Evolutionary conservation across 2,329 filamentous ascomycete genomes (phyloP), one percentile per base, ranked within the genome.

Genomic region (Claviceps lovelessii): DNA sequence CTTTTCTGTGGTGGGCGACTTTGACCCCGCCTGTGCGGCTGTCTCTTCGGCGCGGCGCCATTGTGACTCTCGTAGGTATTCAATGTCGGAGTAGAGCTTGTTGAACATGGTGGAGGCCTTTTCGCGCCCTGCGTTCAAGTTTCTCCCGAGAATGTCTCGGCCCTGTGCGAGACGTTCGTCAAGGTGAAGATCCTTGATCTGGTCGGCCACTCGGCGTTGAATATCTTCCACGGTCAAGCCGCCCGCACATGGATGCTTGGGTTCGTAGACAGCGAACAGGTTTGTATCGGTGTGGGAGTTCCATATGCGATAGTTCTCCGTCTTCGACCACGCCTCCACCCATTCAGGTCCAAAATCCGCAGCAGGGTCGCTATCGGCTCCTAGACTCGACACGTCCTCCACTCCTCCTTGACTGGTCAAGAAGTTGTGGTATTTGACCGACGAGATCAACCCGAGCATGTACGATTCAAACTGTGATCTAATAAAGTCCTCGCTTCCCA

Each of bases 381-480:
- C 76, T 51, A 82, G 73, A 63, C 84, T 82, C 59, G 79, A 80
- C 64, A 63, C 54, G 45, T 88, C 88, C 58, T 95, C n/a, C n/a
- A n/a, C n/a, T n/a, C n/a, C 89, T 51, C 84, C 75, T 62, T 85
- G 77, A 19, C 80, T 76, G 44, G 86, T 76, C 54, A 84, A 73
- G 64, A 85, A 85, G 63, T 81, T 83, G 68, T 90, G 90, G 67
- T 95, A 97, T 67, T 96, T 96, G 61, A 90, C 86, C 0, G 88
- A 83, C 0, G 90, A 88, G 47, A 97, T 81, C 58, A 98, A 78
- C 0, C 90, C 88, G 29, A 97, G 78, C 6, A 98, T 79, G 65
- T 98, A 98, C 64, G 96, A 90, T 70, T 98, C 93, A 59, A 98
- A 98, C 64, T 97, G 91, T 45, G 96, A 81, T 35, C 93, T 83